Evolutionary conservation across 495 filamentous ascomycete species (phyloP).

Genomic region (Amorphotheca resinae): DNA sequence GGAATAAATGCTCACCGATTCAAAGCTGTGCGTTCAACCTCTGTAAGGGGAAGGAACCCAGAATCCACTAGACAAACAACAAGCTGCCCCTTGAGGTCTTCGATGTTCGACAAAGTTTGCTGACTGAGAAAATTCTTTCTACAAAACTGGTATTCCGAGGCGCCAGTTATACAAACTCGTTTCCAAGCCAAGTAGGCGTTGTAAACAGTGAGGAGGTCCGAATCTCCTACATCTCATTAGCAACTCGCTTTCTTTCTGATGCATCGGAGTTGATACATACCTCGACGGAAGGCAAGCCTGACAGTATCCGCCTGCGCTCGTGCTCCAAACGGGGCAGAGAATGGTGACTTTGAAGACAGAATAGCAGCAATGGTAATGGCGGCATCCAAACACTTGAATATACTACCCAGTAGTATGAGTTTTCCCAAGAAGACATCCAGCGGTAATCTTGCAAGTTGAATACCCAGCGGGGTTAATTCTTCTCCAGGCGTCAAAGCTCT

Average conservation of each 20-base stretch:
- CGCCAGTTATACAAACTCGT: conserved; percentile 52
- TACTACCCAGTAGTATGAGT: conserved; percentile 66
- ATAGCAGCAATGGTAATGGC: conserved; percentile 84
- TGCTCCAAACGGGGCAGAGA: conserved; percentile 71
- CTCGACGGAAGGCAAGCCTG: conserved; percentile 61
- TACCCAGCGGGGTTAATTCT: conserved; percentile 74
- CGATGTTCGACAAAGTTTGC: conserved; percentile 77
- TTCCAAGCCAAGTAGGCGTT: conserved; percentile 89
- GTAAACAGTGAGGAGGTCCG: conserved; percentile 83
- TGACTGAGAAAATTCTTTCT: conserved; percentile 78
- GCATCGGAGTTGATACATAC: conserved; percentile 16
- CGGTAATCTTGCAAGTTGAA: conserved; percentile 76
- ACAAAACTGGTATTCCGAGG: conserved; percentile 66
- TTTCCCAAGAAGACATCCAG: conserved; percentile 93
- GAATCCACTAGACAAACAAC: conserved; percentile 70
- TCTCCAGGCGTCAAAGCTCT: conserved; percentile 72
- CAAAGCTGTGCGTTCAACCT: conserved; percentile 51
- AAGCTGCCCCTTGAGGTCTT: conserved; percentile 88
- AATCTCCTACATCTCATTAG: conserved; percentile 46
- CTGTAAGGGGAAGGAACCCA: conserved; percentile 61
- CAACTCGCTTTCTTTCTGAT: no score
- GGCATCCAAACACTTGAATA: conserved; percentile 85
- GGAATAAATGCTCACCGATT: conserved; percentile 30
- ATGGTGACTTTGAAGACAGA: conserved; percentile 88
- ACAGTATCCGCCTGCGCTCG: conserved; percentile 67